Conservation (phyloP, 495 filamentous ascomycete species). For the Trichoderma erinaceum region DNA sequence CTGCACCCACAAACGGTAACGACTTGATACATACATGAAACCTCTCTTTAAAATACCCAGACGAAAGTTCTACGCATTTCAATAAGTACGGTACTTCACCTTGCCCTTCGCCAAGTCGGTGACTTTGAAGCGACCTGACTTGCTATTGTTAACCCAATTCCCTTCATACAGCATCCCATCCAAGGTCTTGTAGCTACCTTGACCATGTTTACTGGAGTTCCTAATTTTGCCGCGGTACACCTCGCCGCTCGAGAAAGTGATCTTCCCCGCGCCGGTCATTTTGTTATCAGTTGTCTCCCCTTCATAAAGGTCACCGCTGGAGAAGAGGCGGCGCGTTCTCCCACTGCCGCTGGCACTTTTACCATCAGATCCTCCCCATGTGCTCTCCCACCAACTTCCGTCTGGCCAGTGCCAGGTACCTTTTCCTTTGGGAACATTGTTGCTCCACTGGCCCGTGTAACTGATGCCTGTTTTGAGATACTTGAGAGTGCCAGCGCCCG, state of each 20-base stretch:
- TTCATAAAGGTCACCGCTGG: neutral
- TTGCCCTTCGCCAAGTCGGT: too few species aligned
- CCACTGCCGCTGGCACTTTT: neutral
- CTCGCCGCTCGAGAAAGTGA: neutral
- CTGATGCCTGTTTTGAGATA: neutral
- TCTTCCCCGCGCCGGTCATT: neutral
- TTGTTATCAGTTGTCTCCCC: neutral
- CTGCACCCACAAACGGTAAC: too few species aligned
- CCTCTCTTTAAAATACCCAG: too few species aligned
- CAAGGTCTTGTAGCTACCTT: neutral
- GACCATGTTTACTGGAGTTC: neutral
- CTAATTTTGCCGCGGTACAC: neutral
- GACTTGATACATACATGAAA: too few species aligned
- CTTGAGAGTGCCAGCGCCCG: neutral
- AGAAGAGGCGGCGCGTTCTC: neutral
- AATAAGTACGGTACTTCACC: too few species aligned
- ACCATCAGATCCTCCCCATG: neutral
- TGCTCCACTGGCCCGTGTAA: neutral
- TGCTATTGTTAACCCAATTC: neutral
- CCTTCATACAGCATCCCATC: neutral
- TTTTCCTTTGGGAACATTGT: neutral
- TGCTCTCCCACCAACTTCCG: neutral
- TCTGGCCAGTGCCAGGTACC: neutral
- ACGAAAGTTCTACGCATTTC: too few species aligned
- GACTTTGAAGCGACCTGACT: too few species aligned